Percentiles rank a stretch among this genome's conserved stretches.
phyloP scores from a whole-genome alignment of 2,329 filamentous ascomycete genomes.

The Colletotrichum gloeosporioides region DNA sequence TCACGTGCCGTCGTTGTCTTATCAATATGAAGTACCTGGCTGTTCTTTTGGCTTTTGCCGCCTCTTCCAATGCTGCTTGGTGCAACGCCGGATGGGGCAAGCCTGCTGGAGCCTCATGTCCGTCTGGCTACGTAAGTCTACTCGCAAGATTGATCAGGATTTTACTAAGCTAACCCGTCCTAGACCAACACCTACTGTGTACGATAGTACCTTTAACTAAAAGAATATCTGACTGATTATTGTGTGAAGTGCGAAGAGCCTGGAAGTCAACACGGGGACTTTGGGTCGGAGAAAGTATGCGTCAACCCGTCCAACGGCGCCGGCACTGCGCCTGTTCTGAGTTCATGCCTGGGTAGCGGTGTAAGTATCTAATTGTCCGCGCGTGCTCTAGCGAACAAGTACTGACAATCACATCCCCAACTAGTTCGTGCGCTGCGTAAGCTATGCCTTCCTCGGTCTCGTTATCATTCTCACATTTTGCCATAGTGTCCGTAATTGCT shows the following conservation, averaged over 20 bases:
- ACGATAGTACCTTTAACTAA: not conserved
- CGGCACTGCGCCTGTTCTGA: not conserved
- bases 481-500: not conserved
- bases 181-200: not conserved
- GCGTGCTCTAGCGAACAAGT: not conserved
- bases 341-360: not conserved
- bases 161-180: not conserved
- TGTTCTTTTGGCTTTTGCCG: not conserved
- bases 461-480: not conserved
- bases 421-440: not conserved
- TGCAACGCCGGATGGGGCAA: not conserved
- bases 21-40: not conserved
- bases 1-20: not conserved
- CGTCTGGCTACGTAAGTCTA: not conserved
- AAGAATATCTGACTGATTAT: accelerated
- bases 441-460: not conserved
- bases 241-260: not conserved
- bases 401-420: not conserved
- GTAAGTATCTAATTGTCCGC: not conserved
- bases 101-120: not conserved
- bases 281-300: not conserved
- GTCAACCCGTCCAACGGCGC: not conserved
- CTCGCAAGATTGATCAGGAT: not conserved
- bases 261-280: not conserved
- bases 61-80: not conserved